Percentiles rank a stretch among this genome's conserved stretches.
phyloP scores from a whole-genome alignment of 768 basidiomycete species.

The Hebeloma cylindrosporum region DNA sequence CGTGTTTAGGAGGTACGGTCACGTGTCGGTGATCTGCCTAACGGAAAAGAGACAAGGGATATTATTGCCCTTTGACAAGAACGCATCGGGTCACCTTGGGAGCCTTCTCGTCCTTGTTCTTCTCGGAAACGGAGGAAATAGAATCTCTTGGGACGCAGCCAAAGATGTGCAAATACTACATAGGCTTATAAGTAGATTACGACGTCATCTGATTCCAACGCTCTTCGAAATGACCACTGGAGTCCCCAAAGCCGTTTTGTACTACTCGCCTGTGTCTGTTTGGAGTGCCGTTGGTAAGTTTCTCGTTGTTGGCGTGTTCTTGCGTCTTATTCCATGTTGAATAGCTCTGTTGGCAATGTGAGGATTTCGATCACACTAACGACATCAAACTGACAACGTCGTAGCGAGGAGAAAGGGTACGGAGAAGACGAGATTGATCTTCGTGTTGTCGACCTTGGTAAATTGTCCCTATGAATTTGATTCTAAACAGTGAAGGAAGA shows the following conservation, averaged over 20 bases:
- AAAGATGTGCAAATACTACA: constrained; percentile 19
- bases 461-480: constrained; percentile 29
- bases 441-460: constrained; percentile 62
- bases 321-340: constrained; percentile 3
- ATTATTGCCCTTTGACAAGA: too few species aligned
- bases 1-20: constrained; percentile 13
- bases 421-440: constrained; percentile 71
- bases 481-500: not conserved
- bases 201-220: constrained; percentile 22
- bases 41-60: too few species aligned
- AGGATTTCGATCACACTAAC: constrained; percentile 21
- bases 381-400: not conserved
- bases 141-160: constrained; percentile 2
- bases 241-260: constrained; percentile 79
- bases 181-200: constrained; percentile 1
- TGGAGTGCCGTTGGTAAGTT: constrained; percentile 66
- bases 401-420: constrained; percentile 80
- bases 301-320: not conserved
- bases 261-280: constrained; percentile 58
- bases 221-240: constrained; percentile 19
- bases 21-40: constrained; percentile 20
- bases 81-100: too few species aligned
- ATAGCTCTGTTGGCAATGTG: constrained; percentile 59
- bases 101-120: not conserved
- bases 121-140: not conserved